Evolutionary conservation across 169 alveolate genomes (phyloP).

Genomic region (Plasmodium vivax): DNA sequence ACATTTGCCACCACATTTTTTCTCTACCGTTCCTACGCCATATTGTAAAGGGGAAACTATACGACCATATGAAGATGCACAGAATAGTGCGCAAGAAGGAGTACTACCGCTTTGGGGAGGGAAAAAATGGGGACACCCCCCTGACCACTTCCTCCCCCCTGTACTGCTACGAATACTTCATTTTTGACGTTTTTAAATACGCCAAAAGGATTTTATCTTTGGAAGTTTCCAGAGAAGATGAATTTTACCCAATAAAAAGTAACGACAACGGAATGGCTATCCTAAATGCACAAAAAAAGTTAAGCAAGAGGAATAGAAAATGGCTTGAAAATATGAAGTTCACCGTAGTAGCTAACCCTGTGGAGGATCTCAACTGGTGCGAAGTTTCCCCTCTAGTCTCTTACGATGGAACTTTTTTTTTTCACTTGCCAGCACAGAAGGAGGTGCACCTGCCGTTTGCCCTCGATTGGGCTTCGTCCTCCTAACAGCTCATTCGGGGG

Average conservation of each 20-base stretch:
- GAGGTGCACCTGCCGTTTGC: constrained; percentile 32
- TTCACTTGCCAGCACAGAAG: constrained; percentile 49
- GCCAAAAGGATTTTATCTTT: constrained; percentile 71
- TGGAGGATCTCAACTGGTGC: constrained; percentile 27
- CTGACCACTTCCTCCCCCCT: constrained; percentile 53
- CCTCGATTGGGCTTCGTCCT: not conserved
- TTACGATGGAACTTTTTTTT: constrained; percentile 73
- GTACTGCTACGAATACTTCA: constrained; percentile 81
- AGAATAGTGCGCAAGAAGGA: constrained; percentile 70
- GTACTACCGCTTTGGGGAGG: constrained; percentile 6
- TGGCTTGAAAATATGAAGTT: constrained; percentile 57
- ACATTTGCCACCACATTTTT: constrained; percentile 84
- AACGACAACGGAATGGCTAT: constrained; percentile 28
- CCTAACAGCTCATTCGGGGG: not conserved
- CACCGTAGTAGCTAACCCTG: constrained; percentile 6
- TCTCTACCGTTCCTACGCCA: constrained; percentile 75
- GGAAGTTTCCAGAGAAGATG: constrained; percentile 35
- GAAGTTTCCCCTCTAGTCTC: constrained; percentile 68
- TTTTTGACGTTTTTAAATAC: constrained; percentile 80
- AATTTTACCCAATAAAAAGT: constrained; percentile 62
- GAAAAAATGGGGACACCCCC: not conserved
- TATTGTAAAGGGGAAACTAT: constrained; percentile 73
- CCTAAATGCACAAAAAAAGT: constrained; percentile 27
- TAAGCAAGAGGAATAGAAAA: constrained; percentile 49
- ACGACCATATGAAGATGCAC: constrained; percentile 76